phyloP scores from a whole-genome alignment of 257 asterid genomes.

The Nicotiana benthamiana region DNA sequence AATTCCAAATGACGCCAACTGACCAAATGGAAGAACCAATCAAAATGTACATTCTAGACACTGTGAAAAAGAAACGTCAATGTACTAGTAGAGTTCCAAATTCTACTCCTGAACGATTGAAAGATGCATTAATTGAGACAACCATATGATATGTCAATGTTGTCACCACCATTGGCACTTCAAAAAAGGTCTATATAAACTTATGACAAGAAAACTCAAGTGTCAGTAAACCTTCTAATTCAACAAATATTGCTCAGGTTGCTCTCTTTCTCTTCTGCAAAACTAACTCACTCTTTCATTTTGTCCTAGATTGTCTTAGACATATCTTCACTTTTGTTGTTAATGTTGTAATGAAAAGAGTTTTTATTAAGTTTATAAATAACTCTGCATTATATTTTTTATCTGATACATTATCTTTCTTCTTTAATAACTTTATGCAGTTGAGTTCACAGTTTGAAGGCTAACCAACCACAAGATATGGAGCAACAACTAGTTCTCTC shows the following conservation, averaged over 20 bases:
- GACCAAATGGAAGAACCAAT: neutral
- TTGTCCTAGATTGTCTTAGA: neutral
- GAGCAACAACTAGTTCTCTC: neutral
- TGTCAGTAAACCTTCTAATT: neutral
- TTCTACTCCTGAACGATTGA: neutral
- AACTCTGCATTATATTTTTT: neutral
- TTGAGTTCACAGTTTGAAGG: neutral
- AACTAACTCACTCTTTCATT: neutral
- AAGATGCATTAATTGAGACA: neutral
- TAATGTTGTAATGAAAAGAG: neutral
- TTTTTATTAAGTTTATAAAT: neutral
- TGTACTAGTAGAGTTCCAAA: neutral
- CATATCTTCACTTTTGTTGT: neutral
- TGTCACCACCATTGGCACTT: neutral
- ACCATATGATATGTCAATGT: neutral
- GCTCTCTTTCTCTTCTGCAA: neutral
- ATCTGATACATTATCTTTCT: neutral
- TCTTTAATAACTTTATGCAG: neutral
- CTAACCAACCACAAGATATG: neutral
- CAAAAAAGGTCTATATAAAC: constrained; percentile 1
- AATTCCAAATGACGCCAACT: neutral
- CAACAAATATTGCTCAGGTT: neutral
- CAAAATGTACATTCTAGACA: neutral
- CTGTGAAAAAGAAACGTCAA: neutral
- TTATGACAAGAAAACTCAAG: neutral